Evolutionary conservation across 495 filamentous ascomycete species (phyloP).

Genomic region (Penicillium steckii): DNA sequence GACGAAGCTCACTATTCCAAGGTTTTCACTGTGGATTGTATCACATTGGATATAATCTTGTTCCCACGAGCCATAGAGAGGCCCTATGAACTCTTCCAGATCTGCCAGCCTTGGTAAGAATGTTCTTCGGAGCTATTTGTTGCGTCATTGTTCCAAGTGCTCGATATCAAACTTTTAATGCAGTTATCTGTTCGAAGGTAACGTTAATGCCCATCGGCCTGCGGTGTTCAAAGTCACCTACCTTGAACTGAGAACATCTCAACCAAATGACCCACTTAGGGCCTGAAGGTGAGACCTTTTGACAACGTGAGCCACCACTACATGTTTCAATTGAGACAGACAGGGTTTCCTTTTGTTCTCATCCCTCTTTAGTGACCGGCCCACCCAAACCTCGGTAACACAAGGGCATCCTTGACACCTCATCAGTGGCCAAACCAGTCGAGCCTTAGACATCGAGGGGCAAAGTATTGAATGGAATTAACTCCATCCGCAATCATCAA

Average conservation of each 20-base stretch:
- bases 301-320: neutral
- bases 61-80: no score
- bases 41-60: no score
- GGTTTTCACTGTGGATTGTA: no score
- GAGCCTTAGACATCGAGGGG: constrained; percentile 1
- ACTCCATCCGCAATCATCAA: neutral
- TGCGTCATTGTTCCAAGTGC: no score
- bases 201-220: no score
- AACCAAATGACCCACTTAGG: neutral
- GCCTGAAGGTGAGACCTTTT: neutral
- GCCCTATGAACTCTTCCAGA: no score
- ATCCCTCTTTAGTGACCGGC: neutral
- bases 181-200: no score
- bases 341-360: neutral
- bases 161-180: no score
- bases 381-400: neutral
- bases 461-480: neutral
- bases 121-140: no score
- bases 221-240: neutral
- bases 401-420: neutral
- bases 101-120: no score
- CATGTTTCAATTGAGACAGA: neutral
- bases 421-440: neutral
- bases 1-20: no score
- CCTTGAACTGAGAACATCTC: neutral